Conservation (phyloP, 805 yeast genomes). For the Ogataea angusta region DNA sequence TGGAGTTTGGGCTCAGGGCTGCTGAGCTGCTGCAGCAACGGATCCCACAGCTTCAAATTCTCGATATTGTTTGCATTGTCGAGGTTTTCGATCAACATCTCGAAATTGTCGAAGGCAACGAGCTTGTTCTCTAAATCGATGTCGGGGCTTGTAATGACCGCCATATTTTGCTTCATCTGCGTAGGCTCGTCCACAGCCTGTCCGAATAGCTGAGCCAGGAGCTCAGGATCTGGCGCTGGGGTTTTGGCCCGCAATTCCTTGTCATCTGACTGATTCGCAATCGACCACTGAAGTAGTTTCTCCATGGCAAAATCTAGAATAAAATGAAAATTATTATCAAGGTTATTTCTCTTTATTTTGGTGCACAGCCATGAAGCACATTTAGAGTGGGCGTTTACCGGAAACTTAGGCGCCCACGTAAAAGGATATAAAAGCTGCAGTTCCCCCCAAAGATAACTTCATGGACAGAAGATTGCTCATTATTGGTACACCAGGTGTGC, state of each 20-base stretch:
- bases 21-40: constrained; percentile 53
- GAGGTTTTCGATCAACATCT: constrained; percentile 87
- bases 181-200: constrained; percentile 80
- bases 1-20: constrained; percentile 45
- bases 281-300: constrained; percentile 87
- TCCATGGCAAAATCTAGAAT: constrained; percentile 55
- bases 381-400: neutral
- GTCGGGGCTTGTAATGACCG: constrained; percentile 54
- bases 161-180: constrained; percentile 75
- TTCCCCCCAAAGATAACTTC: neutral
- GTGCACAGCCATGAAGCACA: constrained; percentile 1
- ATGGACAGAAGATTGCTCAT: neutral
- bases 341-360: neutral
- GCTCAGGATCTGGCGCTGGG: constrained; percentile 76
- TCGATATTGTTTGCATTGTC: constrained; percentile 95
- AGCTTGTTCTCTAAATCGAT: constrained; percentile 61
- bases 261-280: constrained; percentile 71
- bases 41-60: constrained; percentile 76
- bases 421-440: neutral
- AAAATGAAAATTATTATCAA: neutral
- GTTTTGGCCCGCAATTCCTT: constrained; percentile 59
- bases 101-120: constrained; percentile 84
- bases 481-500: too few species aligned
- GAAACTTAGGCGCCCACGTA: neutral
- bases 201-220: constrained; percentile 74